Evolutionary conservation across 139 green algal genomes (phyloP), one percentile per base, ranked within the genome.

Genomic region (Volvox reticuliferus): DNA sequence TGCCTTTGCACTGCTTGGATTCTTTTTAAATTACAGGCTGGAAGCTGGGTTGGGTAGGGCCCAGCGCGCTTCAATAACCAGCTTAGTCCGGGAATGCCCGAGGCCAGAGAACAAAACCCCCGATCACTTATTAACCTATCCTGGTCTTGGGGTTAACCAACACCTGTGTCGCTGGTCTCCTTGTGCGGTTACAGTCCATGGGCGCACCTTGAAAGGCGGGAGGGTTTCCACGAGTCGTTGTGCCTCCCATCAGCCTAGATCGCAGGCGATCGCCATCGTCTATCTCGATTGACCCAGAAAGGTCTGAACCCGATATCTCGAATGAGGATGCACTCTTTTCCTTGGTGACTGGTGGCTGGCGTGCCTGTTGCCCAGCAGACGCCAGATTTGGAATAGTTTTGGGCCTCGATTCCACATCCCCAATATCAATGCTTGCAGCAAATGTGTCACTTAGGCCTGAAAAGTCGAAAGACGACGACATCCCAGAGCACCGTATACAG

Each of bases 251-350:
- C 21, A 12, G 65, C 21, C 24, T 73, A 28, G 65, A 28, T 28
- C 6, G 65, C 24, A 28, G 21, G 21, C 65, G 65, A 28, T 73
- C 65, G 24, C 24, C 65, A 28, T 73, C 6, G 65, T 73, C 65
- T 73, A 73, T 73, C 24, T 88, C 82, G 35, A 88, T 88, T n/a
- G 82, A 88, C 2, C 65, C 82, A 35, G 65, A 88, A 22, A 88
- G 82, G 32, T 88, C 82, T 50, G 82, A 88, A 12, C 62, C 82
- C 12, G 82, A 88, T 21, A 88, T 32, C 9, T 33, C 35, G n/a
- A 88, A 32, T 0, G 65, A 88, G 6, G 33, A 35, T 0, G 35
- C 33, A 36, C 65, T 79, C 13, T 79, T 63, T 12, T 65, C 61
- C 61, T 62, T 32, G 17, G 81, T 24, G 2, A 67, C 36, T 35